phyloP scores from a whole-genome alignment of 768 basidiomycete species.

The Amanita fuliginea region DNA sequence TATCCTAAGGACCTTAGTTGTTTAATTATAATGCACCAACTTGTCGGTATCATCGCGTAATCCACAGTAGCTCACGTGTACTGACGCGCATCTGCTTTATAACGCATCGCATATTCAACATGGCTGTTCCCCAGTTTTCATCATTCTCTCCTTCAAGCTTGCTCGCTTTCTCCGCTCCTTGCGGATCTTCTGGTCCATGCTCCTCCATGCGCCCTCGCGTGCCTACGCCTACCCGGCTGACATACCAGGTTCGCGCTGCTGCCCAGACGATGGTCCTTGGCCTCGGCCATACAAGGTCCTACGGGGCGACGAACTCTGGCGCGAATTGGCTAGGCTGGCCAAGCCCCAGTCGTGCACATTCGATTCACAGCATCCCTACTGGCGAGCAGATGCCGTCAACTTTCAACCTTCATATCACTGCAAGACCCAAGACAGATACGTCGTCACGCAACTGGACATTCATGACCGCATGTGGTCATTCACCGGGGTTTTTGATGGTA shows the following conservation, averaged over 20 bases:
- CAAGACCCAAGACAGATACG: constrained; percentile 54
- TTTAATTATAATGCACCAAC: neutral
- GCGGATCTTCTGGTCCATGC: constrained; percentile 22
- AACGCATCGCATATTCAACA: neutral
- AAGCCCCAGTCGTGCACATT: constrained; percentile 32
- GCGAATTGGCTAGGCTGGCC: constrained; percentile 36
- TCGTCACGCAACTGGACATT: constrained; percentile 45
- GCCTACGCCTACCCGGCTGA: constrained; percentile 46
- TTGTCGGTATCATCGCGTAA: neutral
- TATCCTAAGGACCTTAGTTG: no score
- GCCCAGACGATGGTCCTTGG: constrained; percentile 57
- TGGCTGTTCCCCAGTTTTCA: neutral
- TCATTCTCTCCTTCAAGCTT: neutral
- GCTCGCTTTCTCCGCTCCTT: constrained; percentile 8
- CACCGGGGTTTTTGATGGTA: constrained; percentile 63
- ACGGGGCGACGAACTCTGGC: constrained; percentile 40
- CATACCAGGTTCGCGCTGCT: constrained; percentile 50
- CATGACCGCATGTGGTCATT: constrained; percentile 50
- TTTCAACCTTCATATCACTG: constrained; percentile 51
- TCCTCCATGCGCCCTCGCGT: constrained; percentile 25
- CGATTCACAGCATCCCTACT: constrained; percentile 22
- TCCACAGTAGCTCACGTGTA: neutral
- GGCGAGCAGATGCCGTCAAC: constrained; percentile 48
- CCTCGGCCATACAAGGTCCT: constrained; percentile 47
- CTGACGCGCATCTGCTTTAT: neutral